These are phyloP conservation scores for Ogataea sp. DNA, from an alignment of 805 yeast species.

Conservation along the genomic window DNA sequence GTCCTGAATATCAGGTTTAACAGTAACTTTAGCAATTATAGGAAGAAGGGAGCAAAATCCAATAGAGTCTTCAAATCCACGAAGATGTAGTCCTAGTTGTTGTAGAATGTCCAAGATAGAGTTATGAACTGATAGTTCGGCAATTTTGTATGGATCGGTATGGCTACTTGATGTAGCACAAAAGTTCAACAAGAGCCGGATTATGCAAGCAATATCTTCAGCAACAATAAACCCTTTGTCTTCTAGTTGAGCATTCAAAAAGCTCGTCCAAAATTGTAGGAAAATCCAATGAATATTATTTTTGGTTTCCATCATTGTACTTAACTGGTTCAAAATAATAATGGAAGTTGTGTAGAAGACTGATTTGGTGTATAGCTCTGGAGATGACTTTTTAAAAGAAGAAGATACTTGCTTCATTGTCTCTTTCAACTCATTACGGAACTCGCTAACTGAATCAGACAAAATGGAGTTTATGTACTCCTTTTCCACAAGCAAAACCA, in stretches of 20 bases:
- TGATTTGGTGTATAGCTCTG: conserved; percentile 7
- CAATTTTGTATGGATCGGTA: no score
- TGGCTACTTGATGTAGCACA: background rate
- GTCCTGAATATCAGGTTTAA: no score
- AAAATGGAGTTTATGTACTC: conserved; percentile 13
- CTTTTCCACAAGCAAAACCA: conserved; percentile 12
- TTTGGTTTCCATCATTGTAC: background rate
- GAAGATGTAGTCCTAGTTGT: background rate
- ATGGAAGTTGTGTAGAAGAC: conserved; percentile 11
- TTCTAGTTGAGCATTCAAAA: conserved; percentile 5
- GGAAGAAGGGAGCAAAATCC: background rate
- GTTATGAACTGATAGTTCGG: no score
- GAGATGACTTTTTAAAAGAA: background rate
- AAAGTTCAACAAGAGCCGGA: background rate
- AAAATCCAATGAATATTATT: conserved; percentile 18
- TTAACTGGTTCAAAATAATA: conserved; percentile 12
- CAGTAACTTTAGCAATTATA: background rate
- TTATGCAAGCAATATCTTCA: background rate
- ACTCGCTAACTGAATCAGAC: conserved; percentile 4
- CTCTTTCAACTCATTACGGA: conserved; percentile 10
- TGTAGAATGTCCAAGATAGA: background rate
- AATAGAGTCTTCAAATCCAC: background rate
- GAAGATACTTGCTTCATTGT: conserved; percentile 7
- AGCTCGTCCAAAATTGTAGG: conserved; percentile 16
- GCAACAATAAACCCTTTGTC: conserved; percentile 3